A percentile compares a stretch with the other conserved stretches of the same genome.
Conservation (phyloP, 1,139 yeast genomes). For the Zygosaccharomyces pseudobailii region DNA sequence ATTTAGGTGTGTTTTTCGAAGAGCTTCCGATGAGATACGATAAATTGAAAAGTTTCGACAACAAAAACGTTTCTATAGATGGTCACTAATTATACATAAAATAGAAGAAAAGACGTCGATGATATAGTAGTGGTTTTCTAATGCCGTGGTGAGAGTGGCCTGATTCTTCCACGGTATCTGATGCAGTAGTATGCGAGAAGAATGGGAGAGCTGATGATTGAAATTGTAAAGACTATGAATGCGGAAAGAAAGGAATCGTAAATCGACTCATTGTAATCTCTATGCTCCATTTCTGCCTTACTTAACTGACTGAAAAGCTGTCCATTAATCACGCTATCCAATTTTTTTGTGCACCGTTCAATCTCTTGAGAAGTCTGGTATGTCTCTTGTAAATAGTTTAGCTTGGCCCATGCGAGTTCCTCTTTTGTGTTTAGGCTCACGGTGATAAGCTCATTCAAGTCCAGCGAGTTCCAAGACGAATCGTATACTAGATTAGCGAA, state of each 20-base stretch:
- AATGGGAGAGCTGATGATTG: constrained; percentile 9
- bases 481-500: constrained; percentile 23
- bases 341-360: background rate
- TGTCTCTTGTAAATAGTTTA: constrained; percentile 3
- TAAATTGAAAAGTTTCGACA: background rate
- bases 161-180: background rate
- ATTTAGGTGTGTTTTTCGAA: background rate
- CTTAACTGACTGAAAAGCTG: constrained; percentile 5
- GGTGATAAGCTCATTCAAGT: constrained; percentile 18
- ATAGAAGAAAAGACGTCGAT: background rate
- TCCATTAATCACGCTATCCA: constrained; percentile 6
- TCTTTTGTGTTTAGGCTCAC: constrained; percentile 9
- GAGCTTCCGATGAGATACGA: background rate
- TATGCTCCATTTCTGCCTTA: constrained; percentile 7
- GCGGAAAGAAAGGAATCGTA: background rate
- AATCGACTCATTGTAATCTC: constrained; percentile 13
- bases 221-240: background rate
- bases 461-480: constrained; percentile 26
- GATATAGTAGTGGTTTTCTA: background rate
- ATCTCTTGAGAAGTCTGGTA: constrained; percentile 3
- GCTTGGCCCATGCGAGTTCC: background rate
- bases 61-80: background rate
- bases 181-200: constrained; percentile 6
- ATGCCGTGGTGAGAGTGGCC: background rate
- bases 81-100: background rate